Evolutionary conservation across 192 early-diverging fungal species (phyloP), one percentile per base, ranked within the genome.

Genomic region (Hyaloraphidium curvatum): DNA sequence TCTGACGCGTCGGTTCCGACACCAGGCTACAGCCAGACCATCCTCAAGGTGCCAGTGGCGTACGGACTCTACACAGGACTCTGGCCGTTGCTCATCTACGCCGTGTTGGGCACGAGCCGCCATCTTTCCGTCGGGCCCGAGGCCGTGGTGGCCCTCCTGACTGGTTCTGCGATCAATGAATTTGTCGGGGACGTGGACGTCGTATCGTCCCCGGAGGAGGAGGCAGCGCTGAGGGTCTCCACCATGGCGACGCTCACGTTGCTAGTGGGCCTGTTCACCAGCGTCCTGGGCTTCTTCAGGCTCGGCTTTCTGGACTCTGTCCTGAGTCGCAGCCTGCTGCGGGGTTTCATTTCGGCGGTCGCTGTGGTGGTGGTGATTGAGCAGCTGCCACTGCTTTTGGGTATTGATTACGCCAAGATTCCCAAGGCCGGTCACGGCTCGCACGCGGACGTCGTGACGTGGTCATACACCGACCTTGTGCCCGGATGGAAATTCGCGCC

Each of bases 291-390:
- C 5, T 83, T 97, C 67, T 86, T 98, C 62, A 78, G 95, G 28
- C 73, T 98, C 14, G 95, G 95, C n/a, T 98, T 98, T 60, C 61
- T 98, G 33, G 95, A 98, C 63, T 93, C 90, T 21, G 80, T 98
- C 30, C 76, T 98, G 55, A 89, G 85, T 7, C 80, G 89, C 51
- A 86, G 92, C 2, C 64, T 95, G n/a, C 60, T 98, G 40, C 75
- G 91, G 5, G 95, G 95, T 14, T 98, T 98, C 58, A 86, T 97
- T 39, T 81, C 87, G 22, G 95, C 90, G 26, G 87, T 93, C 0
- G 95, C 90, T 2, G 62, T 88, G 26, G 91, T 95, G 0, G 76
- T 98, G 17, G 78, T 91, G 51, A 80, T 94, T 31, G 86, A 94
- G 56, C 91, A 95, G 71, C 63, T 69, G 14, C 77, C 80, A 41